These are phyloP conservation scores for Nakazawaea peltata DNA, from an alignment of 805 yeast genomes.

Conservation along the genomic window DNA sequence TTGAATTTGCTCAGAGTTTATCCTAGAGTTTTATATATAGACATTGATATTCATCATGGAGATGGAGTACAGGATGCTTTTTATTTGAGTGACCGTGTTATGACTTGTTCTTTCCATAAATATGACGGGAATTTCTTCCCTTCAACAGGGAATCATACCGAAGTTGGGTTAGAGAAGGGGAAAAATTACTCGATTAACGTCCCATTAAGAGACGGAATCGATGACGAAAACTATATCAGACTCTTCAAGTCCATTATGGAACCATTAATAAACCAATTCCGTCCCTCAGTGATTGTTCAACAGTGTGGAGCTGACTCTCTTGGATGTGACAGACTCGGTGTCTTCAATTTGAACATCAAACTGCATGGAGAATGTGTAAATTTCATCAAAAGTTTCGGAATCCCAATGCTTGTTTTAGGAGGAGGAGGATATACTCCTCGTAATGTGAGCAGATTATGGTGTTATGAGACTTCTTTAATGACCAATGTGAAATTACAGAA, in stretches of 20 bases:
- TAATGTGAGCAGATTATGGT: slow-evolving; percentile 92
- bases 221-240: slow-evolving; percentile 76
- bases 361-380: slow-evolving; percentile 97
- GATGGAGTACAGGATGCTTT: slow-evolving; percentile 98
- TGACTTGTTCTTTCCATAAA: slow-evolving; percentile 95
- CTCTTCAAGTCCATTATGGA: slow-evolving; percentile 79
- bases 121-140: slow-evolving; percentile 94
- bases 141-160: slow-evolving; percentile 91
- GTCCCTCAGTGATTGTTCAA: slow-evolving; percentile 88
- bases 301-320: slow-evolving; percentile 98
- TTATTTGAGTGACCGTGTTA: slow-evolving; percentile 88
- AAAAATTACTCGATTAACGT: slow-evolving; percentile 83
- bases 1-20: slow-evolving; percentile 80
- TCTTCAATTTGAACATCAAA: slow-evolving; percentile 83
- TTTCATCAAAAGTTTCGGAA: slow-evolving; percentile 78
- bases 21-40: slow-evolving; percentile 88
- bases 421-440: slow-evolving; percentile 99
- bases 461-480: slow-evolving; percentile 88
- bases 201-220: slow-evolving; percentile 92
- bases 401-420: slow-evolving; percentile 87
- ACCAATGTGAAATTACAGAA: slow-evolving; percentile 70
- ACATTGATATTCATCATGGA: slow-evolving; percentile 94
- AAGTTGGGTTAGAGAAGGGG: slow-evolving; percentile 83
- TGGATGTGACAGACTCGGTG: slow-evolving; percentile 89
- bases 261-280: slow-evolving; percentile 85